Evolutionary conservation across 345 rosid species (phyloP).

Genomic region (Streptanthus diversifolius): DNA sequence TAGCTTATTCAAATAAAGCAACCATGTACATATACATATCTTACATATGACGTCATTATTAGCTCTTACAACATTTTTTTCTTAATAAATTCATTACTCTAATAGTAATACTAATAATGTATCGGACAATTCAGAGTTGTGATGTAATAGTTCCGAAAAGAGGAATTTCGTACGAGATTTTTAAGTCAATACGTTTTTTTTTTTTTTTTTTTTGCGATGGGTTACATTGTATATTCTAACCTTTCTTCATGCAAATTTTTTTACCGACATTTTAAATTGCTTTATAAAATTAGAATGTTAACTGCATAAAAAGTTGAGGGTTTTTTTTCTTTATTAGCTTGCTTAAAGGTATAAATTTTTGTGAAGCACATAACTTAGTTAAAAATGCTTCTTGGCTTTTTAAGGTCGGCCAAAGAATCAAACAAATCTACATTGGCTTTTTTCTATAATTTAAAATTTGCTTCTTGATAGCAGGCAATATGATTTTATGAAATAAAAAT

Average conservation of each 20-base stretch:
- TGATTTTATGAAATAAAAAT: not conserved
- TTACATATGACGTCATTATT: not conserved
- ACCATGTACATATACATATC: not conserved
- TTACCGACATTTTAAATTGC: not conserved
- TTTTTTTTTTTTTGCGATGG: not conserved
- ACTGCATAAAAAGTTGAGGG: not conserved
- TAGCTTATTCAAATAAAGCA: slow-evolving; percentile 8
- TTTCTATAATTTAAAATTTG: not conserved
- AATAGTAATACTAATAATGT: slow-evolving; percentile 12
- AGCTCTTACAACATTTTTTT: not conserved
- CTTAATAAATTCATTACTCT: not conserved
- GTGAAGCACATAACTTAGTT: not conserved
- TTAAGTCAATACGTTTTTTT: not conserved
- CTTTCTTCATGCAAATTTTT: not conserved
- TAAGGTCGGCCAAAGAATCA: not conserved
- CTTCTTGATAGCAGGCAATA: not conserved
- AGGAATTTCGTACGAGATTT: not conserved
- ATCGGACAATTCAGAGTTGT: not conserved
- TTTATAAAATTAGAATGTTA: not conserved
- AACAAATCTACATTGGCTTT: not conserved
- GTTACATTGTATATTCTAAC: not conserved
- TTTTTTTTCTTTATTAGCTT: not conserved
- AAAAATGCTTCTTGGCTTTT: too few species aligned
- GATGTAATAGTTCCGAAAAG: slow-evolving; percentile 11
- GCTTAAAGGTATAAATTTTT: not conserved